Conservation (phyloP, 306 rosid genomes). For the Ammopiptanthus mongolicus region DNA sequence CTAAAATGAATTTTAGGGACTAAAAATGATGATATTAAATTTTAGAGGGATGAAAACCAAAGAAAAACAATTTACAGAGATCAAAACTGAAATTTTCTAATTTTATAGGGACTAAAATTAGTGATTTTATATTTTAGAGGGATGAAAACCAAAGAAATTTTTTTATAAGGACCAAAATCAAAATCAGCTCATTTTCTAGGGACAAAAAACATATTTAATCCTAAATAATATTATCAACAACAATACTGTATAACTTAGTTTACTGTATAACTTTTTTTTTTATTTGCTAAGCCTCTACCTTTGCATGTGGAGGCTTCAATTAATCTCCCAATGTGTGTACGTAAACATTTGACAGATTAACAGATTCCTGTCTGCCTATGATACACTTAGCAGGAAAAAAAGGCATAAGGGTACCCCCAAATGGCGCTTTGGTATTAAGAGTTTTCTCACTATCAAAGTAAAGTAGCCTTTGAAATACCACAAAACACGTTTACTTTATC, state of each 20-base stretch:
- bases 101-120: too few relatives aligned
- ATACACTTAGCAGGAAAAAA: conserved; percentile 28
- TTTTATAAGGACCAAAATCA: too few relatives aligned
- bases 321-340: background rate
- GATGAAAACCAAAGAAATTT: too few relatives aligned
- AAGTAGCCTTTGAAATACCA: conserved; percentile 44
- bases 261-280: background rate
- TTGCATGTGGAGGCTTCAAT: background rate
- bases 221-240: background rate
- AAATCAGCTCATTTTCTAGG: too few relatives aligned
- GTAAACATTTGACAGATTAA: background rate
- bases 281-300: background rate
- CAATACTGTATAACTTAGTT: background rate
- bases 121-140: too few relatives aligned
- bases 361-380: conserved; percentile 36
- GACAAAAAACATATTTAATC: too few relatives aligned
- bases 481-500: conserved; percentile 19
- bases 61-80: too few relatives aligned
- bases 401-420: conserved; percentile 31
- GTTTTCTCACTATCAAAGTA: conserved; percentile 31
- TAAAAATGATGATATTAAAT: too few relatives aligned
- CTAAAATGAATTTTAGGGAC: too few relatives aligned
- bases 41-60: too few relatives aligned
- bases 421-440: conserved; percentile 33
- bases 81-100: too few relatives aligned